phyloP scores from a whole-genome alignment of 352 stramenopile species.

The Globisporangium paddicum region DNA sequence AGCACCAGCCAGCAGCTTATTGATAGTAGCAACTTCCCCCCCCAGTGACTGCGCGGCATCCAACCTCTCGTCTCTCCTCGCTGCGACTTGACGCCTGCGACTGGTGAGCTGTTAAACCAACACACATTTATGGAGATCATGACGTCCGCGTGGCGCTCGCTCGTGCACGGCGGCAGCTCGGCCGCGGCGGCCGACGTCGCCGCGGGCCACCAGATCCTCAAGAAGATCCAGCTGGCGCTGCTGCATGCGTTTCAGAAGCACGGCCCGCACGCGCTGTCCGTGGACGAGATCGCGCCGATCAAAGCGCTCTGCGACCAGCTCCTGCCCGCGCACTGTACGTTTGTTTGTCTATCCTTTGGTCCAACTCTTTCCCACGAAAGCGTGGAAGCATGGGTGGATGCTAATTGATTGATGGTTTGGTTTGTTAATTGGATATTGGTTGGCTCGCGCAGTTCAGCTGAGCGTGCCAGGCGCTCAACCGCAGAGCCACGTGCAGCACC shows the following conservation, averaged over 20 bases:
- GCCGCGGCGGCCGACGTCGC: conserved; percentile 17
- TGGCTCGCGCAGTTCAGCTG: conserved; percentile 38
- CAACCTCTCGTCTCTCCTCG: too few species aligned
- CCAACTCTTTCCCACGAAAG: background rate
- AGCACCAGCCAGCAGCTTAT: too few species aligned
- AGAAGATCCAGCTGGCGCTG: conserved; percentile 45
- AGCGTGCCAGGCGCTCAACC: conserved; percentile 26
- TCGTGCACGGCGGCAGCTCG: conserved; percentile 18
- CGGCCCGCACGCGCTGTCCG: conserved; percentile 34
- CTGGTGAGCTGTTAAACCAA: too few species aligned
- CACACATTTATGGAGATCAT: conserved; percentile 63
- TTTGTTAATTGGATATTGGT: background rate
- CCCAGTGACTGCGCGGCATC: too few species aligned
- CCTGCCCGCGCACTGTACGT: conserved; percentile 56
- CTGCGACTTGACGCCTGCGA: too few species aligned
- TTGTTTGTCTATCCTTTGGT: background rate
- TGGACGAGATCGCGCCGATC: conserved; percentile 59
- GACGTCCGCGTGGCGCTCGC: conserved; percentile 37
- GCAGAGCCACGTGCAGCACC: background rate
- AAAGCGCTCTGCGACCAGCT: conserved; percentile 68
- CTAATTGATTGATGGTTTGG: too few species aligned
- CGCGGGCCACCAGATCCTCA: conserved; percentile 34
- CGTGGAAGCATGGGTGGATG: background rate
- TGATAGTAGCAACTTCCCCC: too few species aligned
- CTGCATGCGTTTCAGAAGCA: conserved; percentile 31